Evolutionary conservation across 805 yeast genomes (phyloP).

Genomic region (Nematodospora valgi): DNA sequence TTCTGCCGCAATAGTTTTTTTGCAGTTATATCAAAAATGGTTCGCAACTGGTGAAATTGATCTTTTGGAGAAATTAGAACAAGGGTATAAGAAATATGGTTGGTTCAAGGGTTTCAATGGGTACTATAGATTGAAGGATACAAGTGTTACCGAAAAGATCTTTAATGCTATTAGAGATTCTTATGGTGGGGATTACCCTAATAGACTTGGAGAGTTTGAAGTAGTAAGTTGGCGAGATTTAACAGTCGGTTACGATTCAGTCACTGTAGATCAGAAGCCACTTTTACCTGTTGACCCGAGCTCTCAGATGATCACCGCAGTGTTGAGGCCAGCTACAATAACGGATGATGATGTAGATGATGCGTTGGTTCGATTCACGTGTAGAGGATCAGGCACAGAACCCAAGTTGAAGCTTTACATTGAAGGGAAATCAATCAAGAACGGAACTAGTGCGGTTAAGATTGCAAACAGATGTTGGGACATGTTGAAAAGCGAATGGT

Average conservation of each 20-base stretch:
- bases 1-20: constrained; percentile 70
- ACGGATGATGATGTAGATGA: constrained; percentile 5
- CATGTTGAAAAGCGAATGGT: constrained; percentile 58
- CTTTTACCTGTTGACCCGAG: constrained; percentile 63
- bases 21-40: constrained; percentile 65
- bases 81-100: constrained; percentile 67
- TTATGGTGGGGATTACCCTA: constrained; percentile 38
- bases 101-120: constrained; percentile 84
- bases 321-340: constrained; percentile 30
- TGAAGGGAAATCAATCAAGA: constrained; percentile 56
- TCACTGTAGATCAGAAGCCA: constrained; percentile 57
- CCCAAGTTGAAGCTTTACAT: constrained; percentile 91
- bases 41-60: constrained; percentile 26
- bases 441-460: constrained; percentile 43
- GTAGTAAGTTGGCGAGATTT: constrained; percentile 78
- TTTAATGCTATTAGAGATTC: constrained; percentile 50
- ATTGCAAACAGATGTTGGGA: constrained; percentile 70
- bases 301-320: constrained; percentile 85
- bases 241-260: constrained; percentile 76
- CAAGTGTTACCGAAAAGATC: constrained; percentile 47
- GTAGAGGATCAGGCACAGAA: constrained; percentile 95
- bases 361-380: constrained; percentile 62
- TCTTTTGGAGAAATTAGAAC: constrained; percentile 50
- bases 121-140: constrained; percentile 66
- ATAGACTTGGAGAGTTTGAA: constrained; percentile 50